Base-by-base conservation (phyloP, 192 early-diverging fungal species). In the Entomortierella parvispora region DNA sequence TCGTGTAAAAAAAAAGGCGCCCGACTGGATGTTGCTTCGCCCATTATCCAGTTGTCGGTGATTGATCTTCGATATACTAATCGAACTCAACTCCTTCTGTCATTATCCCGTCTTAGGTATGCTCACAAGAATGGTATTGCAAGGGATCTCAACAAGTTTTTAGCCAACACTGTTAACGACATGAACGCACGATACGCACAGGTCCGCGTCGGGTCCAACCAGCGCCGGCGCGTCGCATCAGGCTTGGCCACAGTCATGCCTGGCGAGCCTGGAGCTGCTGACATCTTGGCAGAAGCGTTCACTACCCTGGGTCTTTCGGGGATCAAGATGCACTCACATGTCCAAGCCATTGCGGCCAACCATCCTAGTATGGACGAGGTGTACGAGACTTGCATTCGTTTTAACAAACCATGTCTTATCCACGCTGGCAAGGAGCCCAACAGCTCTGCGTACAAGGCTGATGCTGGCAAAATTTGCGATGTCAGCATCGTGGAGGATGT, bases 111-210 rank as follows among this genome's bases (percentile, higher is more conserved):
- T 18, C 6, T 11, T 45, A 76, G 69, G 8, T 82, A 82, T 25
- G 80, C 80, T n/a, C 80, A 82, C 44, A 82, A 82, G 63, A 69
- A 82, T 40, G 80, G 80, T 14, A 82, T 82, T 32, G 80, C 80
- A 2, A 46, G 78, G 14, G 80, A 69, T 43, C 26, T 82, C 46
- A 82, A 82, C 56, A 69, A 57, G 55, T 82, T 65, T 22, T 43
- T 80, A 37, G 52, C 63, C 1, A 45, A 43, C 20, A 71, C 65
- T 1, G 80, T 82, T 14, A 34, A 79, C 25, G 63, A 62, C 32
- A 72, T 79, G 76, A 80, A 82, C 40, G 49, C 43, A 1, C 63
- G 69, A 23, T 79, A 79, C 58, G 61, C 65, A 12, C 55, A 29
- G 2, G 17, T 32, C 0, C 10, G 31, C 2, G 23, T 3, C n/a